Evolutionary conservation across 805 yeast species (phyloP), one percentile per base, ranked within the genome.

Genomic region (Komagataella phaffii): DNA sequence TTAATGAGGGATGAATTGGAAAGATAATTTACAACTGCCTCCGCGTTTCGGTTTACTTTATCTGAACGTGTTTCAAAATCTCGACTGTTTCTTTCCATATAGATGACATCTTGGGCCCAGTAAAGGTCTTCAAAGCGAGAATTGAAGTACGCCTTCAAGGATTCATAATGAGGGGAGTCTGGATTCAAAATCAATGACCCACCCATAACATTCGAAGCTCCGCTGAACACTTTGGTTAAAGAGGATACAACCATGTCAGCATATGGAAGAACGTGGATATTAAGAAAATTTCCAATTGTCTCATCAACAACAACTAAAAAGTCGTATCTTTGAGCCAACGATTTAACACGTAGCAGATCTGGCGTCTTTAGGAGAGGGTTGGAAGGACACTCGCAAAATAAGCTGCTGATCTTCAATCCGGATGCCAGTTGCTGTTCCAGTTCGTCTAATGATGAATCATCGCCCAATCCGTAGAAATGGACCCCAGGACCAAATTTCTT

Each of bases 71-170:
- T 68, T 36, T 77, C 80, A 62, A 88, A 90, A 66, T 93, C 97
- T 54, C 98, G 78, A 3, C 96, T 88, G 70, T 93, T 93, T 62
- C 96, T 76, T 66, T 93, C 99, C 61, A 93, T 68, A 61, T 84
- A 83, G 51, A 93, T 79, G 1, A 96, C 96, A 67, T 93, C 99
- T 67, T 91, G 96, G 36, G 83, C 87, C 97, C 97, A 93, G 57
- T 87, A 75, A 6, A 74, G 66, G 60, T 91, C 97, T 58, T 81
- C 87, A 63, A 76, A 88, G 48, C 74, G 73, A 7, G 71, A 69
- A 52, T 74, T 59, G 57, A 81, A 71, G 57, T 74, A 74, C 45
- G 63, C 53, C 61, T 81, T 81, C 53, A 87, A 73, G 52, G 51
- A 53, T 2, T 57, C 52, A 68, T 77, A 89, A 55, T 60, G 65